phyloP scores from a whole-genome alignment of 2,329 filamentous ascomycete species.

The Allantophomopsis lycopodina region DNA sequence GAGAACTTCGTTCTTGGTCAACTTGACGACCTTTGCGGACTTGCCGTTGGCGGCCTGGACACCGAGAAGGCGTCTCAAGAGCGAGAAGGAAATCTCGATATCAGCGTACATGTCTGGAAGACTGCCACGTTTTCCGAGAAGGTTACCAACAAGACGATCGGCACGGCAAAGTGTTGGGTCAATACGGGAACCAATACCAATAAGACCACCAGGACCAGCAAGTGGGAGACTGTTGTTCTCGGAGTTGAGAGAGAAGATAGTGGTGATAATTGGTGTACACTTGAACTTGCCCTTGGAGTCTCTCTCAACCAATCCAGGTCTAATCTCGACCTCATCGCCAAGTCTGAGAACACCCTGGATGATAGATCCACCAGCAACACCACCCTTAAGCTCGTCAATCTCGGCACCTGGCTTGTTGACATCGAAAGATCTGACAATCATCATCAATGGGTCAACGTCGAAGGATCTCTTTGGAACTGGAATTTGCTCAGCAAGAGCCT shows the following conservation, averaged over 20 bases:
- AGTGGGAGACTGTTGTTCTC: conserved; percentile 98
- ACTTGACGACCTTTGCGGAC: conserved; percentile 97
- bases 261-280: conserved; percentile 93
- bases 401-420: conserved; percentile 99
- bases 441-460: conserved; percentile 88
- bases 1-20: conserved; percentile 96
- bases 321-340: conserved; percentile 95
- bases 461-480: conserved; percentile 88
- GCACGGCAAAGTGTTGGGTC: conserved; percentile 97
- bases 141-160: conserved; percentile 96
- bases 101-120: conserved; percentile 96
- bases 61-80: conserved; percentile 84
- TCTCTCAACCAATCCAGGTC: conserved; percentile 94
- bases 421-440: conserved; percentile 97
- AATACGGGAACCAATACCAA: conserved; percentile 94
- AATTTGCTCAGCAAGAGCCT: conserved; percentile 89
- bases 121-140: conserved; percentile 84
- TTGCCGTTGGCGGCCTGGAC: conserved; percentile 97
- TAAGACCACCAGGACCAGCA: conserved; percentile 91
- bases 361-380: conserved; percentile 95
- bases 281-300: conserved; percentile 88
- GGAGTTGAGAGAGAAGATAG: conserved; percentile 88
- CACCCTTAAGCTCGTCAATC: conserved; percentile 96
- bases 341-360: conserved; percentile 94
- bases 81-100: conserved; percentile 98